phyloP scores from a whole-genome alignment of 331 rosid species.

The Malus hybrid region DNA sequence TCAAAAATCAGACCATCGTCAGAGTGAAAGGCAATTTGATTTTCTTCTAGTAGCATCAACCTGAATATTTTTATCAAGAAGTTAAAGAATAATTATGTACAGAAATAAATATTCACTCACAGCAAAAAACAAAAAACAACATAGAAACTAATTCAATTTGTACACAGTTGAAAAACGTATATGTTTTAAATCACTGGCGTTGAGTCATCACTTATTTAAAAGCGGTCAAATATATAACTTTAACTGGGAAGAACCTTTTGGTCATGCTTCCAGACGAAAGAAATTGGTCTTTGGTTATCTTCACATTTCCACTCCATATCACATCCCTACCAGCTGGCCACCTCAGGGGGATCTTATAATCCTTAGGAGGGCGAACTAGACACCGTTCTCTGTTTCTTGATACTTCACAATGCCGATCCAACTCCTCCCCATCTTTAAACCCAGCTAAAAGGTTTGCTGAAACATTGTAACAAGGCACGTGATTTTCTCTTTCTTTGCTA shows the following conservation, averaged over 20 bases:
- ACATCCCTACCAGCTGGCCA: constrained; percentile 96
- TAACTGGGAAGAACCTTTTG: constrained; percentile 53
- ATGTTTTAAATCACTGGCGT: not conserved
- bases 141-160: not conserved
- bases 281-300: constrained; percentile 91
- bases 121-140: constrained; percentile 2
- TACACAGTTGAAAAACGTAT: not conserved
- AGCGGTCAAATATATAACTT: not conserved
- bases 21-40: constrained; percentile 94
- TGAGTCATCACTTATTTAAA: not conserved
- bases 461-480: constrained; percentile 86
- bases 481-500: constrained; percentile 79
- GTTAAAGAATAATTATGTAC: not conserved
- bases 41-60: constrained; percentile 96
- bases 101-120: not conserved
- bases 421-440: constrained; percentile 73
- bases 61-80: constrained; percentile 26
- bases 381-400: constrained; percentile 46
- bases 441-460: constrained; percentile 63
- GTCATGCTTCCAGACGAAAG: constrained; percentile 98
- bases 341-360: constrained; percentile 78
- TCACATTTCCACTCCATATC: constrained; percentile 96
- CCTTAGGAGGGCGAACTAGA: constrained; percentile 93
- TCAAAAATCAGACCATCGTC: constrained; percentile 83
- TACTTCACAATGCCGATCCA: constrained; percentile 83